phyloP scores from a whole-genome alignment of 352 stramenopile species.

The Phytophthora sansomeana region DNA sequence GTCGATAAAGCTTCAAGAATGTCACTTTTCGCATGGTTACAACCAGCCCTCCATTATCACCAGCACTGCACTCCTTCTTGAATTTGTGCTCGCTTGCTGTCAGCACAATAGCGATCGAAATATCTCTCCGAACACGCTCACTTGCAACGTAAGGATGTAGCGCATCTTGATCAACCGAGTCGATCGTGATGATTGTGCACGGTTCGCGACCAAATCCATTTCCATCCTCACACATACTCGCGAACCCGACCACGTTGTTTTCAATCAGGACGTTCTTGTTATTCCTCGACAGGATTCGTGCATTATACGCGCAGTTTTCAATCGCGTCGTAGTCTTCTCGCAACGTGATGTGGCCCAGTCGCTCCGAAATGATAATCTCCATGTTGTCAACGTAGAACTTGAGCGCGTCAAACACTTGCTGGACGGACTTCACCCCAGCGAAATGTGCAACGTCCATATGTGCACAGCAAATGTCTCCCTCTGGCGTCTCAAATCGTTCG shows the following conservation, averaged over 20 bases:
- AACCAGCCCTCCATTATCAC: constrained; percentile 10
- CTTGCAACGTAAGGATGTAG: constrained; percentile 2
- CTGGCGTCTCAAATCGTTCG: constrained; percentile 3
- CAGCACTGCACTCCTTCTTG: too few species aligned
- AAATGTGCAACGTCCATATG: constrained; percentile 38
- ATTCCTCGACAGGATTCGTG: constrained; percentile 3
- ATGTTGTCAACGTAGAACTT: constrained; percentile 33
- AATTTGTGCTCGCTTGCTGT: constrained; percentile 7
- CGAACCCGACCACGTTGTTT: constrained; percentile 4
- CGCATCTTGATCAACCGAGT: constrained; percentile 14
- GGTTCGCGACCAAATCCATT: neutral
- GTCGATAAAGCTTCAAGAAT: neutral
- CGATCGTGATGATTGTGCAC: constrained; percentile 4
- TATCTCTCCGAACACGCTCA: constrained; percentile 10
- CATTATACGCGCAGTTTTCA: constrained; percentile 19
- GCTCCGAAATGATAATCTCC: constrained; percentile 41
- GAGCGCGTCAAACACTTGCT: constrained; percentile 36
- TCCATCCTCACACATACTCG: neutral
- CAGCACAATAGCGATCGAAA: constrained; percentile 1
- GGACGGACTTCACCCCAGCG: constrained; percentile 25
- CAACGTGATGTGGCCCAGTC: constrained; percentile 34
- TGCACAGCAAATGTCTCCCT: constrained; percentile 24
- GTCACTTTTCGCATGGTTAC: constrained; percentile 21
- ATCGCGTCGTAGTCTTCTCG: constrained; percentile 46
- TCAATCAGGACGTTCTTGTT: neutral